Base-by-base conservation (phyloP, 2,329 filamentous ascomycete species). In the Chaetomium sp. region DNA sequence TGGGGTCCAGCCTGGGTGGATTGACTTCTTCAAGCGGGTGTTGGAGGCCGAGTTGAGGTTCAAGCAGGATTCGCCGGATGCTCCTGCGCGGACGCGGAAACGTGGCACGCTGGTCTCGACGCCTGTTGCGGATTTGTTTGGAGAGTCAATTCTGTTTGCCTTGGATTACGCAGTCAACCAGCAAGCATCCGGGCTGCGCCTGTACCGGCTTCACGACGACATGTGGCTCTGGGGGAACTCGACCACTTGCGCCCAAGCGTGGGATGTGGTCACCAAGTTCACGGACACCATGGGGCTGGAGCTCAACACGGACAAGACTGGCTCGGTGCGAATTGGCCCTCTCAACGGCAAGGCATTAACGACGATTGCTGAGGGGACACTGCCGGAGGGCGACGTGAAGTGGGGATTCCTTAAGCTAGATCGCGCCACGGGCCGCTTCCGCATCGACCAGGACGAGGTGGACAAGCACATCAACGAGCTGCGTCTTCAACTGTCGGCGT, bases 141-240 rank as follows among this genome's bases (percentile, higher is more conserved):
- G 80, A 5, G 83, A 86, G 66, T 67, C 73, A 0, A 68, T 85
- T 27, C 71, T 87, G 0, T 86, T 85, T 65, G 80, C 78, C 60
- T 74, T 86, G 64, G 83, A 86, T 62, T 84, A 79, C 61, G 75
- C 81, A 0, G 76, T 86, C 56, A 85, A 85, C 57, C 75, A 78
- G 58, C 68, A 70, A 10, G 79, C 81, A 0, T 61, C 72, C 11
- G 80, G 80, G 0, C 70, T 71, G 1, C 73, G 76, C 32, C 69
- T 86, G 37, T 82, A 82, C 60, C 77, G 82, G 6, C 71, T 85
- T 42, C 80, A 85, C 59, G 83, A 86, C 62, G 82, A 86, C 64
- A 77, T 85, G 58, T 86, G 82, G 81, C 79, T 85, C 58, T 85
- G 81, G 79, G 78, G 79, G 5, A 44, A 43, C 14, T 55, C 49